Base-by-base conservation (phyloP, 805 yeast genomes). In the Komagataella phaffii region DNA sequence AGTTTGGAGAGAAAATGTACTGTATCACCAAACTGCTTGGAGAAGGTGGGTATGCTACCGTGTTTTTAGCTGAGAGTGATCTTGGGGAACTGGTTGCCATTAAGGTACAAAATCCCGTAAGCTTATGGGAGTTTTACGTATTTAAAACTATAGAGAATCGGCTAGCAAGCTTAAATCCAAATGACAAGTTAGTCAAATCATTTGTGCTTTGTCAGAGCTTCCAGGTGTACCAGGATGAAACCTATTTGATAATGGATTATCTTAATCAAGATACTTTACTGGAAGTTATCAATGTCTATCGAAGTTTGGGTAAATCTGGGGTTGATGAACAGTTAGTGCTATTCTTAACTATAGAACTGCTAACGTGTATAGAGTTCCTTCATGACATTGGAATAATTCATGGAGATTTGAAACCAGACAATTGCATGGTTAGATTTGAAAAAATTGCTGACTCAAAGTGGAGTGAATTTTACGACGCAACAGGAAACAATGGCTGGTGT, bases 381-480 rank as follows among this genome's bases (percentile, higher is more conserved):
- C 96, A 89, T 60, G 62, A 64, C 0, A 64, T 75, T 14, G 83
- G 83, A 0, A 79, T 89, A 1, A 70, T 89, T 10, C 96, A 89
- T 66, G 95, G 96, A 1, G 95, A 89, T 62, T 64, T 89, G 51
- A 86, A 85, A 60, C 83, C 96, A 0, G 96, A 86, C 55, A 89
- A 88, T 61, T 85, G 93, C 56, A 85, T 89, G 95, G 60, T 88
- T 0, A 65, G 85, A 45, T 71, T 85, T 45, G 66, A 68, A 14
- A 53, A 59, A 24, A 56, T 53, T 0, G 58, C 56, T 4, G 55
- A 54, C n/a, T 18, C 51, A 52, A 7, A 54, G 53, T 50, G 54
- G 50, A 30, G 52, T 40, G 64, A 56, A 40, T 49, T 48, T 17
- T 74, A 71, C 52, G 58, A 61, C 43, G 54, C 64, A 0, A 59